Conservation (phyloP, 2,329 filamentous ascomycete genomes). For the Biscogniauxia sp. region DNA sequence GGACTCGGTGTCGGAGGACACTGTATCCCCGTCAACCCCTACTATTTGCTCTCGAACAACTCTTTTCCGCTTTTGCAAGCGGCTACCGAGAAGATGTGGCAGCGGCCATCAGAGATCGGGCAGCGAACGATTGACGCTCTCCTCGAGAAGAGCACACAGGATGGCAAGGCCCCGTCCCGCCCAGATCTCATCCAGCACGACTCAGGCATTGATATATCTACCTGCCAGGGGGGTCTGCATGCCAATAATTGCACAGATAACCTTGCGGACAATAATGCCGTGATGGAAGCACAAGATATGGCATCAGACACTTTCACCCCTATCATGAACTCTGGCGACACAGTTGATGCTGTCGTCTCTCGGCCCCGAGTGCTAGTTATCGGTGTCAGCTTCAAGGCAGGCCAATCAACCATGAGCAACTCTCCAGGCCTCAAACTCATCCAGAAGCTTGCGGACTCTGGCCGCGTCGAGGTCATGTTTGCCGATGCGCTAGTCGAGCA, state of each 20-base stretch:
- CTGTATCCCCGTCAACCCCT: slow-evolving; percentile 56
- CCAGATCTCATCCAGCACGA: not conserved
- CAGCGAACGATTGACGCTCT: slow-evolving; percentile 35
- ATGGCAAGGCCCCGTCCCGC: not conserved
- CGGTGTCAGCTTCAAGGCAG: slow-evolving; percentile 50
- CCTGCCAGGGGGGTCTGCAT: not conserved
- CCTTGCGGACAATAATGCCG: not conserved
- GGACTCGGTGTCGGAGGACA: slow-evolving; percentile 53
- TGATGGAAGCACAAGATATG: not conserved
- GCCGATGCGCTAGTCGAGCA: slow-evolving; percentile 44
- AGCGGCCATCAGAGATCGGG: slow-evolving; percentile 40
- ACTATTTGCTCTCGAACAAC: slow-evolving; percentile 49
- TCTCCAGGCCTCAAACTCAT: slow-evolving; percentile 46
- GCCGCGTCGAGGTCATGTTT: slow-evolving; percentile 42
- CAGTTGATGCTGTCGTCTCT: not conserved
- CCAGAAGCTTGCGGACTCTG: slow-evolving; percentile 34
- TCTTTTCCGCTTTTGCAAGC: slow-evolving; percentile 45
- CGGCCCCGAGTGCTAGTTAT: slow-evolving; percentile 41
- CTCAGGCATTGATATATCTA: not conserved
- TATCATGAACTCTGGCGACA: not conserved
- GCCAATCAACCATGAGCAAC: slow-evolving; percentile 46
- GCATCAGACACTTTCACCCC: not conserved
- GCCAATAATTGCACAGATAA: not conserved
- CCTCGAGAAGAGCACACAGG: slow-evolving; percentile 8
- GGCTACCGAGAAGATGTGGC: slow-evolving; percentile 43